Percentiles rank a stretch among this genome's conserved stretches.
phyloP scores from a whole-genome alignment of 257 asterid species.

The Scutellaria minor region DNA sequence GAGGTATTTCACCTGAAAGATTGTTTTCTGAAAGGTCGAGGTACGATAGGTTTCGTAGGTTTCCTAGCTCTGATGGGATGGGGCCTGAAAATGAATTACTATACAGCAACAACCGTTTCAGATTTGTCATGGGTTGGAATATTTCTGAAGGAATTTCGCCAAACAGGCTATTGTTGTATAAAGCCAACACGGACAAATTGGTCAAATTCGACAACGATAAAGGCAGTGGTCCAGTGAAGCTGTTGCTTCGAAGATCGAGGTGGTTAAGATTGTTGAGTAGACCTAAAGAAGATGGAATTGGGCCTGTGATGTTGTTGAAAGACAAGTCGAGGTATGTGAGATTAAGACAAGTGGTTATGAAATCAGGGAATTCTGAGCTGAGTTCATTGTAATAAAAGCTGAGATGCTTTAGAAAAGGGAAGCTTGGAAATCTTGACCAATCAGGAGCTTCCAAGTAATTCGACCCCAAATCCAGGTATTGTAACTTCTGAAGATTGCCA shows the following conservation, averaged over 20 bases:
- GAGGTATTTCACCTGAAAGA: conserved; percentile 72
- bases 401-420: conserved; percentile 58
- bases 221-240: conserved; percentile 62
- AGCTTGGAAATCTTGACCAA: conserved; percentile 59
- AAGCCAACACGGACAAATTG: not conserved
- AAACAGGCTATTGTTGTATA: conserved; percentile 44
- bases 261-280: not conserved
- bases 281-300: conserved; percentile 44
- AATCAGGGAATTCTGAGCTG: conserved; percentile 59
- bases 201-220: conserved; percentile 62
- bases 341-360: conserved; percentile 54
- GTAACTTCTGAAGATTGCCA: conserved; percentile 59
- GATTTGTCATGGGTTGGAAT: conserved; percentile 47
- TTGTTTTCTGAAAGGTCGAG: conserved; percentile 60
- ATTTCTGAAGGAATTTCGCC: conserved; percentile 71
- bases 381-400: conserved; percentile 53
- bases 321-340: conserved; percentile 72
- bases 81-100: conserved; percentile 60
- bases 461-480: conserved; percentile 66
- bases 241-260: not conserved
- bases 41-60: conserved; percentile 36
- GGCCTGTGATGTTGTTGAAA: conserved; percentile 55
- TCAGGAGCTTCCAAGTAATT: conserved; percentile 60
- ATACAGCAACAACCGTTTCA: conserved; percentile 43
- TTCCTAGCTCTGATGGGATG: conserved; percentile 64